Evolutionary conservation across 2,329 filamentous ascomycete species (phyloP).

Genomic region (Cercospora beticola): DNA sequence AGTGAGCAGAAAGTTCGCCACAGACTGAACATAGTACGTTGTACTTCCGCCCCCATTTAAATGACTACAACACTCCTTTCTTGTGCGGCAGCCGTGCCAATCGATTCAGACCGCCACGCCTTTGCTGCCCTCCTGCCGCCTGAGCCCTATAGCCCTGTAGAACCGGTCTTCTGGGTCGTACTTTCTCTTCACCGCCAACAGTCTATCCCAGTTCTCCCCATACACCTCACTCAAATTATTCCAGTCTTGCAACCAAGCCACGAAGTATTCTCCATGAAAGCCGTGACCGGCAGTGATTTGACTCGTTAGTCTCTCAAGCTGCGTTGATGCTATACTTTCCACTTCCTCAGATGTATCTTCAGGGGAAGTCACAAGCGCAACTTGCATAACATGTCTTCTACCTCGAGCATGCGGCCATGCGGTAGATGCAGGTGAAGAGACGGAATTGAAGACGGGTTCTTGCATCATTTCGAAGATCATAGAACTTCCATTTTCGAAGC

Average conservation of each 20-base stretch:
- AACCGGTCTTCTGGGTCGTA: conserved; percentile 28
- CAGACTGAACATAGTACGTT: neutral
- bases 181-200: conserved; percentile 26
- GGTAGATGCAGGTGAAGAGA: conserved; percentile 22
- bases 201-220: conserved; percentile 28
- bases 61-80: neutral
- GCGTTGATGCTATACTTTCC: conserved; percentile 23
- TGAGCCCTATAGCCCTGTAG: conserved; percentile 26
- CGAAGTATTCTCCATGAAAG: conserved; percentile 29
- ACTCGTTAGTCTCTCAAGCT: conserved; percentile 17
- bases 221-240: conserved; percentile 28
- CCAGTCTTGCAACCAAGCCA: conserved; percentile 30
- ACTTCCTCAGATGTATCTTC: conserved; percentile 20
- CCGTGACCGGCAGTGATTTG: conserved; percentile 25
- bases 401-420: conserved; percentile 31
- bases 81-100: neutral
- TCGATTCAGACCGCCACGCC: neutral
- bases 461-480: conserved; percentile 36
- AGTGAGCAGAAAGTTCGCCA: neutral
- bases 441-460: conserved; percentile 26
- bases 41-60: neutral
- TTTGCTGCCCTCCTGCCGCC: conserved; percentile 15
- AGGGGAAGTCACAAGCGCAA: conserved; percentile 27
- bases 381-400: conserved; percentile 31
- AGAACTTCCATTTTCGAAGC: conserved; percentile 27